Percentiles rank a stretch among this genome's conserved stretches.
Conservation (phyloP, 441 rosid genomes). For the Erodium moschatum region DNA sequence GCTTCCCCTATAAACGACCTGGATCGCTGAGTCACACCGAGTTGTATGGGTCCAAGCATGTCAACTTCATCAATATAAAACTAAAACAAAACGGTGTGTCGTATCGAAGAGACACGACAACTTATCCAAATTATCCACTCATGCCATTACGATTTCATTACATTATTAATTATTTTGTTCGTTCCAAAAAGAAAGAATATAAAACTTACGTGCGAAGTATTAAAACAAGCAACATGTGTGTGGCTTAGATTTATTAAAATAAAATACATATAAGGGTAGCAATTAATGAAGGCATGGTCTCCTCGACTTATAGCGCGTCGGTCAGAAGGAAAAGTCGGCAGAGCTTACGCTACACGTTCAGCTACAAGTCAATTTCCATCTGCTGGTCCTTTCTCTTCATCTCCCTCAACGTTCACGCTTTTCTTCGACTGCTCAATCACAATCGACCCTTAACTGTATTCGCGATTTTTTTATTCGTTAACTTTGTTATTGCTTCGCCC, state of each 20-base stretch:
- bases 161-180: background rate
- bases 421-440: background rate
- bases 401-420: background rate
- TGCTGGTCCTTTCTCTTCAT: background rate
- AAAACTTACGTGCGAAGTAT: background rate
- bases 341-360: background rate
- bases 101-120: no score
- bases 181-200: background rate
- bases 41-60: no score
- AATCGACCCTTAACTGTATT: no score
- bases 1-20: no score
- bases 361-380: background rate
- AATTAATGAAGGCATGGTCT: background rate
- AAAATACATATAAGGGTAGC: background rate
- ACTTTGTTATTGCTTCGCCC: background rate
- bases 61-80: no score
- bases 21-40: no score
- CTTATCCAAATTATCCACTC: no score
- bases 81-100: no score
- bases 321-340: background rate
- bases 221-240: background rate
- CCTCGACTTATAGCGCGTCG: background rate
- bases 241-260: background rate
- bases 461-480: no score
- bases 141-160: background rate